These are phyloP conservation scores for Neurospora hispaniola DNA, from an alignment of 495 filamentous ascomycete genomes.

Conservation along the genomic window DNA sequence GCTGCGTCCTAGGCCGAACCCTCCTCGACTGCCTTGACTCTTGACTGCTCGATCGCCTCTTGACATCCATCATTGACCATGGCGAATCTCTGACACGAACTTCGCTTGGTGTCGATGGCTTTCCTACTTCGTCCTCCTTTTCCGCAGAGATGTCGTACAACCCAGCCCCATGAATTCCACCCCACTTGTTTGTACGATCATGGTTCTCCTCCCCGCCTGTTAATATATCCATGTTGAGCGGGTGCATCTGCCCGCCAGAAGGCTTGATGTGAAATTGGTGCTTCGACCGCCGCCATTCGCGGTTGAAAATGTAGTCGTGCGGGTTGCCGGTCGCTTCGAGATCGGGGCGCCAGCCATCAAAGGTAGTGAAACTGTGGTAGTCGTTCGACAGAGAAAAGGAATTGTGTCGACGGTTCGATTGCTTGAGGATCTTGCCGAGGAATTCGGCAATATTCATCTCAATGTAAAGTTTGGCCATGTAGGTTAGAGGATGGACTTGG, in stretches of 20 bases:
- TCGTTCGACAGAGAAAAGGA: constrained; percentile 1
- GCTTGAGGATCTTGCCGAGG: constrained; percentile 26
- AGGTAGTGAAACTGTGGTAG: neutral
- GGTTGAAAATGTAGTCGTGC: neutral
- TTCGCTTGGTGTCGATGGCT: neutral
- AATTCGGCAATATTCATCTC: constrained; percentile 45
- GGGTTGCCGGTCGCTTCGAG: neutral
- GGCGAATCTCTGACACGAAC: neutral
- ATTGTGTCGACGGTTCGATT: neutral
- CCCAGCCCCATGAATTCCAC: neutral
- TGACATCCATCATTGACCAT: neutral
- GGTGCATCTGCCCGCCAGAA: constrained; percentile 9
- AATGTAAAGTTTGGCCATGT: constrained; percentile 41
- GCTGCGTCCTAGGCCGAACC: neutral
- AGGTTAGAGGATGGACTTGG: constrained; percentile 42
- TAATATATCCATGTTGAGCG: constrained; percentile 6
- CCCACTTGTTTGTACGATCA: neutral
- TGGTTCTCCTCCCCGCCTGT: neutral
- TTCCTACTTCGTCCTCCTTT: neutral
- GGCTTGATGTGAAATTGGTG: neutral
- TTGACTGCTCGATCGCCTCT: neutral
- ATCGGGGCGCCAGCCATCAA: neutral
- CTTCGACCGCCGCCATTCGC: constrained; percentile 5
- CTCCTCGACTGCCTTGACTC: neutral
- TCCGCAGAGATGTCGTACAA: neutral